These are phyloP conservation scores for Dictyostelium brefeldianum DNA, from an alignment of 78 protist genomes.

Conservation along the genomic window DNA sequence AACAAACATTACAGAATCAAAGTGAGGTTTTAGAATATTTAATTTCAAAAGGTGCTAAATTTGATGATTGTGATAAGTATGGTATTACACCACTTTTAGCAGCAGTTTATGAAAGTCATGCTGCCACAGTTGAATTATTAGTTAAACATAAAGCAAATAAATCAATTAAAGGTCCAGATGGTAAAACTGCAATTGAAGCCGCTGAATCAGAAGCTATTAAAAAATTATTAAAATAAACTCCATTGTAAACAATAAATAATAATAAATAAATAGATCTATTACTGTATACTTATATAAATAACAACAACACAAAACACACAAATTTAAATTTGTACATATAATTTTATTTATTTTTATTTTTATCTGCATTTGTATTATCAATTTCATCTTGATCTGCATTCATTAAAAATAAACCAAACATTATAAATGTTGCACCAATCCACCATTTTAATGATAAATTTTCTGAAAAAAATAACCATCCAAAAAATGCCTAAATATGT, in stretches of 20 bases:
- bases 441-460: constrained; percentile 38
- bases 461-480: constrained; percentile 73
- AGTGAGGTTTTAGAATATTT: constrained; percentile 26
- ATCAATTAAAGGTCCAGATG: constrained; percentile 59
- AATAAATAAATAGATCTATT: not conserved
- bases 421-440: constrained; percentile 60
- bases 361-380: not conserved
- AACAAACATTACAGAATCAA: constrained; percentile 1
- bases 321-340: not conserved
- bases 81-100: constrained; percentile 80
- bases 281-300: not conserved
- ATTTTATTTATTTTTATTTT: not conserved
- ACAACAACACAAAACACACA: too few species aligned
- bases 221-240: constrained; percentile 28
- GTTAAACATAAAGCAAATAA: constrained; percentile 36
- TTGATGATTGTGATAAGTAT: constrained; percentile 43
- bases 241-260: too few species aligned
- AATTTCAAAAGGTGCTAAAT: constrained; percentile 43
- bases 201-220: constrained; percentile 43
- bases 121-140: constrained; percentile 22
- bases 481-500: constrained; percentile 80
- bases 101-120: constrained; percentile 72
- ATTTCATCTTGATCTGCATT: constrained; percentile 33
- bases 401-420: constrained; percentile 64
- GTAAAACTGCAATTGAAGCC: constrained; percentile 50